Base-by-base conservation (phyloP, 78 protist genomes). In the Guillardia theta region DNA sequence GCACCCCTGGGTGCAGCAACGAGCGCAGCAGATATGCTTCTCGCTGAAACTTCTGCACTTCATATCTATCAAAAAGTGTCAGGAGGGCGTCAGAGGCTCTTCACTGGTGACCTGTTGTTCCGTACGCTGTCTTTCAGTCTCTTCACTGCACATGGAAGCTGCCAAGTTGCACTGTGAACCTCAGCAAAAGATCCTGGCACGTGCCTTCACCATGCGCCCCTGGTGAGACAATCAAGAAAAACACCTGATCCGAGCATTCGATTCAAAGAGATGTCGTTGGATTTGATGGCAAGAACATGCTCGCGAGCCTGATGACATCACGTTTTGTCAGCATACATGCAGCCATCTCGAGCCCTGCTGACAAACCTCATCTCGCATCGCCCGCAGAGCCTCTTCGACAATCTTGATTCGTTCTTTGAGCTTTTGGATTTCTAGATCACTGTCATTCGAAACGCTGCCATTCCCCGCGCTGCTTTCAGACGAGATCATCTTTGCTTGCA, bases 321-420 rank as follows among this genome's bases (percentile, higher is more conserved):
- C n/a, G n/a, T n/a, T n/a, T n/a, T n/a, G n/a, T n/a, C n/a, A n/a
- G n/a, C n/a, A n/a, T n/a, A n/a, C n/a, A n/a, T n/a, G n/a, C n/a
- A n/a, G n/a, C n/a, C n/a, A n/a, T n/a, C 6, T 6, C 6, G 39
- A 1, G 87, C 1, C 39, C 44, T 4, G 41, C 87, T 70, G 45
- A 15, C 44, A 22, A 43, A 36, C 87, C 87, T 78, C 90, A n/a
- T 78, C 90, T 22, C 90, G 90, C 90, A 78, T 78, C 37, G 90
- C 90, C 53, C 90, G 47, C 33, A 78, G 90, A 1, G 48, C 90
- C 90, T 78, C 90, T n/a, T 78, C 90, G 43, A 78, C 53, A 1
- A 78, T 78, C 24, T 78, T 37, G n/a, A 78, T n/a, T 27, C 90
- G 45, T 50, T 78, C 90, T 36, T 43, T 37, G 53, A 78, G 45